Evolutionary conservation across 2,329 filamentous ascomycete species (phyloP).

Genomic region (Zymoseptoria passerinii): DNA sequence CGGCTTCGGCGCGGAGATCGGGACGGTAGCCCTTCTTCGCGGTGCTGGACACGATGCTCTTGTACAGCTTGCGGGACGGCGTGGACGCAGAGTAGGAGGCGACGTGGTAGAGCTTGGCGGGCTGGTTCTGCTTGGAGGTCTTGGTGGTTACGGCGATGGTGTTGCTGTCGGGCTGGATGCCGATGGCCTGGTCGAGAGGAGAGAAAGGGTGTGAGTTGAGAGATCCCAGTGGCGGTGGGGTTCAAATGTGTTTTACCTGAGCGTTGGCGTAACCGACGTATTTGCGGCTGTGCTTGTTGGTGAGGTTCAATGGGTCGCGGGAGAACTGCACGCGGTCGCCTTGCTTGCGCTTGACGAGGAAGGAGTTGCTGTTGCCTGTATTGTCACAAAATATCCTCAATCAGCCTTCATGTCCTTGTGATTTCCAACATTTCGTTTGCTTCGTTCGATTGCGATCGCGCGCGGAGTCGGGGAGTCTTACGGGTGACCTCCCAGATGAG

Average conservation of each 20-base stretch:
- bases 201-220: constrained; percentile 3
- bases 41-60: constrained; percentile 70
- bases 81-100: constrained; percentile 64
- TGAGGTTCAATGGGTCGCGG: constrained; percentile 86
- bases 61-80: constrained; percentile 80
- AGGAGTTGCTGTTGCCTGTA: constrained; percentile 78
- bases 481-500: constrained; percentile 92
- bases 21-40: constrained; percentile 75
- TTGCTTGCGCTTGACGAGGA: constrained; percentile 79
- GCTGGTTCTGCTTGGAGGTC: constrained; percentile 70
- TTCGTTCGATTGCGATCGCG: constrained; percentile 1
- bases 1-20: constrained; percentile 52
- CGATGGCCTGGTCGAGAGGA: constrained; percentile 60
- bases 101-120: constrained; percentile 56
- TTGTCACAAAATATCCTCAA: neutral
- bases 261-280: constrained; percentile 88
- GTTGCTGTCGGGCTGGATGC: constrained; percentile 69
- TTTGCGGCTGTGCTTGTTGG: constrained; percentile 88
- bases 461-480: constrained; percentile 47
- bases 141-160: constrained; percentile 77
- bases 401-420: constrained; percentile 4
- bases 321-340: constrained; percentile 82
- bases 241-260: constrained; percentile 62
- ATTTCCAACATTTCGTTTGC: neutral
- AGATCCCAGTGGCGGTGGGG: constrained; percentile 1